Evolutionary conservation across 352 stramenopile genomes (phyloP).

Genomic region (Pilasporangium apinafurcum): DNA sequence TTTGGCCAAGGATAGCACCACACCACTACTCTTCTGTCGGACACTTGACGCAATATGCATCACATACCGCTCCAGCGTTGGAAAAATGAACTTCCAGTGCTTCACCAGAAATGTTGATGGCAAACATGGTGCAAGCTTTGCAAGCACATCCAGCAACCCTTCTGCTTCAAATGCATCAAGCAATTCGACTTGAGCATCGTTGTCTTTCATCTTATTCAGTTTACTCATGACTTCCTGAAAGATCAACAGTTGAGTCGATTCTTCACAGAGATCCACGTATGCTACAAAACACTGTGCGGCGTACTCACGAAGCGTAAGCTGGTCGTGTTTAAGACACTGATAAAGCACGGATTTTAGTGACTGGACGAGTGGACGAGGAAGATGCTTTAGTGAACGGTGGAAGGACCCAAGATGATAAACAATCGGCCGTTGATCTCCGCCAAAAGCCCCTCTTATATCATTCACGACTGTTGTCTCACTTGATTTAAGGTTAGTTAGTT

Average conservation of each 20-base stretch:
- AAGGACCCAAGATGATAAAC: conserved; percentile 22
- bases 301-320: conserved; percentile 47
- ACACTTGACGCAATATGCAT: conserved; percentile 69
- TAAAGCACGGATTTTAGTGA: conserved; percentile 53
- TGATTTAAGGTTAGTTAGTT: not conserved
- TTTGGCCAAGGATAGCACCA: conserved; percentile 39
- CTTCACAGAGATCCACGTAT: conserved; percentile 43
- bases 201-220: conserved; percentile 48
- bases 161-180: conserved; percentile 52
- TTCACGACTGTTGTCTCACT: conserved; percentile 11
- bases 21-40: conserved; percentile 40
- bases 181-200: conserved; percentile 11
- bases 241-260: conserved; percentile 34
- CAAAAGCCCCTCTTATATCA: conserved; percentile 18
- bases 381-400: conserved; percentile 8
- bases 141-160: conserved; percentile 58
- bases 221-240: conserved; percentile 80
- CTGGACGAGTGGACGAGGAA: conserved; percentile 20
- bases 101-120: conserved; percentile 46
- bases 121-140: conserved; percentile 30
- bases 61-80: conserved; percentile 64
- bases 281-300: conserved; percentile 39
- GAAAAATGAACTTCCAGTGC: conserved; percentile 68
- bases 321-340: conserved; percentile 40
- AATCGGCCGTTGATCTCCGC: not conserved